Evolutionary conservation across 2,329 filamentous ascomycete genomes (phyloP), one percentile per base, ranked within the genome.

Genomic region (Fusarium cyanostomum): DNA sequence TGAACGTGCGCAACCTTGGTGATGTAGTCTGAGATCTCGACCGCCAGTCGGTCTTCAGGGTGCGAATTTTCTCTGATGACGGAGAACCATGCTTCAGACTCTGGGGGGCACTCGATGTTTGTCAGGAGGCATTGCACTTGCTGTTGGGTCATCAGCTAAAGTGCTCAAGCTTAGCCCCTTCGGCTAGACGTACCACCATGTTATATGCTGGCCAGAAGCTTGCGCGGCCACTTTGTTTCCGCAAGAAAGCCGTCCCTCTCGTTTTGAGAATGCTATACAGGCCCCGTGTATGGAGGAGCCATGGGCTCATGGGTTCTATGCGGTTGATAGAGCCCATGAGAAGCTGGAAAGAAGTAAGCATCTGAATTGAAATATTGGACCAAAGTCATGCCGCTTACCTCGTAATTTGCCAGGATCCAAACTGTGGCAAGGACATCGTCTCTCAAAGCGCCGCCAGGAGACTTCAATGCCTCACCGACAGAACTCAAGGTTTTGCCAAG

Each of bases 371-470:
- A n/a, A 7, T 15, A 21, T 26, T 18, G 9, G 3, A 39, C 13
- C 37, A 11, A 5, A 27, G 8, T 12, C 10, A 10, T 18, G 7
- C 8, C 26, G 24, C 60, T 41, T 57, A 76, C 77, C 71, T 79
- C 78, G 42, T 79, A 79, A 56, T 77, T 78, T 35, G 75, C 62
- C 16, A 79, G 64, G 30, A 79, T 71, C 78, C 78, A 79, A 4
- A 79, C 74, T 4, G 78, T 76, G 13, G 74, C 74, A 13, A 79
- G 73, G 16, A 78, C 71, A 51, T 79, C 74, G 18, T 77, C 70
- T 52, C 78, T 57, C 35, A 71, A 28, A 5, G 72, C 62, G 7
- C 74, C 73, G 7, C 64, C 59, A 5, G 70, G 66, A 9, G 72
- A 66, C 7, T 62, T 71, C 13, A 79, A 63, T 7, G 80, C 80